Evolutionary conservation across 2,329 filamentous ascomycete genomes (phyloP), one percentile per base, ranked within the genome.

Genomic region (Fusarium sp.): DNA sequence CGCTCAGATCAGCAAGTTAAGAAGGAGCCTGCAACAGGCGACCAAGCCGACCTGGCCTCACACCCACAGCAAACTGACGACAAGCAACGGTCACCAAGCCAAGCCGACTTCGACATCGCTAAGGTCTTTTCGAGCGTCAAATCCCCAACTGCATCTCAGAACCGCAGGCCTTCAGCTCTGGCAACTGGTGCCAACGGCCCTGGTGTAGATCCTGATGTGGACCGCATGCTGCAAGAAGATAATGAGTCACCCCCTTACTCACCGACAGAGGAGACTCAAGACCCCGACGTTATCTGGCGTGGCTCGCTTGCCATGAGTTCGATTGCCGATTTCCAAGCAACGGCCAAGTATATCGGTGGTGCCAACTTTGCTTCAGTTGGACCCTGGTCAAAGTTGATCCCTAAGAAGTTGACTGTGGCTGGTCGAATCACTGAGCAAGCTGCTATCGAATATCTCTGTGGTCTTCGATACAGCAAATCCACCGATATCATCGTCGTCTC

Each of bases 391-490:
- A 88, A 92, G 61, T 83, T 98, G 12, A 88, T 97, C 10, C 92
- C 94, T 0, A 84, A 87, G 30, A 86, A 84, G 10, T 83, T 96
- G 30, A 89, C 87, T 9, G 91, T 96, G 24, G 91, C 91, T 49
- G 93, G 93, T 2, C 89, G 96, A 20, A 96, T 99, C 64, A 89
- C 92, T 54, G 90, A 93, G 72, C 87, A 91, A 64, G 92, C 91
- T 70, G 96, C 95, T 13, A 94, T 94, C 60, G 93, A 97, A 66
- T 99, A 99, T 75, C 89, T 99, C 1, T 96, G 94, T 77, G 90
- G 93, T 53, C 85, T 98, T 65, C 90, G 94, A 15, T 97, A 93
- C 79, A 95, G 92, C 77, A 87, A 88, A 55, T 90, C 90, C 53
- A 94, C 93, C 4, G 96, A 98, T 75, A 90, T 99, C 8, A 87